Evolutionary conservation across 805 yeast genomes (phyloP), one percentile per base, ranked within the genome.

Genomic region (Zygosaccharomyces rouxii): DNA sequence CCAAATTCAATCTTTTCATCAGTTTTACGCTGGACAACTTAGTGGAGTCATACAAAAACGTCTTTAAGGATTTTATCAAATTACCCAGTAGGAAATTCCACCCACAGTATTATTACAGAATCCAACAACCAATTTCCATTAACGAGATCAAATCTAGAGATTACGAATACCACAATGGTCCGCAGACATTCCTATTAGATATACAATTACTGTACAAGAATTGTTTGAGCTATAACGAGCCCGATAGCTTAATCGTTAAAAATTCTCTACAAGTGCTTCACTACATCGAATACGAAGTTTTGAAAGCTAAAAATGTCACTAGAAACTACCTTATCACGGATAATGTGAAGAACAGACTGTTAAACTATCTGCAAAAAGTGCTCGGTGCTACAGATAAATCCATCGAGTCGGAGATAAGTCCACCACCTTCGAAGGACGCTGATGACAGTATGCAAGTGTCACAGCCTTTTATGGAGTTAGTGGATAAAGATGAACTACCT

Each of bases 51-150:
- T 60, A 64, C 48, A 56, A 55, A 37, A 47, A 45, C n/a, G 50
- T 66, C 30, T 67, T 67, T 42, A 68, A 75, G 54, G 78, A 80
- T 64, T 89, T 89, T 67, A 64, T 81, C 52, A 81, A 79, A 55
- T 72, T 89, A 33, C 97, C 96, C 6, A 76, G 85, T 22, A 79
- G 81, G 55, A 81, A 83, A 61, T 67, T 78, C 40, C 88, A 86
- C 60, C 89, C 96, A 0, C 95, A 88, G 62, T 89, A 89, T 64
- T 87, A 83, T 62, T 76, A 78, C 49, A 71, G 80, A 47, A 80
- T 87, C 39, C 68, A 71, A 46, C 68, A 69, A 19, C 95, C 96
- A 2, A 79, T 86, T 2, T 83, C 95, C 0, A 64, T 88, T 10
- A 74, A 78, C 48, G 92, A 86, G 65, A 81, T 88, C 50, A 75